These are phyloP conservation scores for Pseudevernia furfuracea DNA, from an alignment of 495 filamentous ascomycete genomes.

Conservation along the genomic window DNA sequence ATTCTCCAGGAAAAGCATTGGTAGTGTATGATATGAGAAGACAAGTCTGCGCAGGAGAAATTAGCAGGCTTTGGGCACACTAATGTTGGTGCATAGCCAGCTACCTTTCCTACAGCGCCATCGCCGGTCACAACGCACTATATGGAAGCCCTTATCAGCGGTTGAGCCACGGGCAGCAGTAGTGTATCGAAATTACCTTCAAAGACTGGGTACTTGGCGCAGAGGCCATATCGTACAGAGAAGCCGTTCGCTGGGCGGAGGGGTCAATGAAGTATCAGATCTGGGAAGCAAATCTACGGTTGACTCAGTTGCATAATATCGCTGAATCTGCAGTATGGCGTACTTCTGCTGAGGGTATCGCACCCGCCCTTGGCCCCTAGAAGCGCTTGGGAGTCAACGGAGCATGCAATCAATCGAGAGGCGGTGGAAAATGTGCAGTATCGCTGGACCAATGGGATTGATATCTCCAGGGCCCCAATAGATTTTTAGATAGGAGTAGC, in stretches of 20 bases:
- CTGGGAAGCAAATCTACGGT: not conserved
- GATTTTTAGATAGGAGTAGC: not conserved
- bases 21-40: conserved; percentile 98
- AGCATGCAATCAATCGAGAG: not conserved
- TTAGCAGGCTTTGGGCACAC: conserved; percentile 14
- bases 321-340: not conserved
- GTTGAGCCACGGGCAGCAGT: conserved; percentile 2
- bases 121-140: conserved; percentile 98
- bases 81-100: conserved; percentile 4
- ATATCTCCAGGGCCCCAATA: not conserved
- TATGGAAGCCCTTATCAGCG: conserved; percentile 28
- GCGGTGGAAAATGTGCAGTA: not conserved
- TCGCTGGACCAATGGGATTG: not conserved
- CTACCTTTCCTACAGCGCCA: conserved; percentile 95
- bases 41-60: conserved; percentile 63
- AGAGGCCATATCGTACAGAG: conserved; percentile 45
- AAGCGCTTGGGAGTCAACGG: not conserved
- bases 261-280: not conserved
- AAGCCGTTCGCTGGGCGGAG: not conserved
- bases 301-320: not conserved
- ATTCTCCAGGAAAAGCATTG: conserved; percentile 98
- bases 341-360: not conserved
- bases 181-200: conserved; percentile 47
- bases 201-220: conserved; percentile 65
- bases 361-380: not conserved